Conservation (phyloP, 306 rosid species). For the Casuarina glauca region DNA sequence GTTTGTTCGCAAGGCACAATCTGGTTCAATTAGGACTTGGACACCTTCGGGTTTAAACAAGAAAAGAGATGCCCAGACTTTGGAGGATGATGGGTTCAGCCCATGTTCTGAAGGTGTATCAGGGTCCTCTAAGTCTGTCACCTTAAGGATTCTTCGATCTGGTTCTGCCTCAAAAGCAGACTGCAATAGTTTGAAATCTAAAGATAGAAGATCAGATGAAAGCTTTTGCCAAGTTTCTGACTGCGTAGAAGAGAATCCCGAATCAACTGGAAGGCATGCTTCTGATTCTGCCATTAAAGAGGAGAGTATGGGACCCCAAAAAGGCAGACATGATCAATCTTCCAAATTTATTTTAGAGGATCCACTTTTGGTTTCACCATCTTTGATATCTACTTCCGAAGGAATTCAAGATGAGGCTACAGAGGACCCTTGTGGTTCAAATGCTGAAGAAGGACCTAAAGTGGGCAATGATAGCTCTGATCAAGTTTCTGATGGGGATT, state of each 20-base stretch:
- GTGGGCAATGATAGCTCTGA: conserved; percentile 30
- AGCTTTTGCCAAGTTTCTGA: conserved; percentile 19
- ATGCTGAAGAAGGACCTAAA: conserved; percentile 32
- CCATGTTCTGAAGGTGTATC: conserved; percentile 25
- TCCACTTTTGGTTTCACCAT: conserved; percentile 6
- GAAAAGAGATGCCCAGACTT: conserved; percentile 36
- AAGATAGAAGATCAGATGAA: conserved; percentile 5
- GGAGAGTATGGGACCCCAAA: conserved; percentile 17
- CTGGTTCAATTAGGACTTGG: conserved; percentile 45
- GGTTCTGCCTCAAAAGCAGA: conserved; percentile 32
- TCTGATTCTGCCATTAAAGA: neutral
- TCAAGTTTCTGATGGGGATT: conserved; percentile 38
- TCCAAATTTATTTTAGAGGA: conserved; percentile 15
- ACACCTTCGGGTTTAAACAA: conserved; percentile 36
- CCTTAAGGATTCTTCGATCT: conserved; percentile 33
- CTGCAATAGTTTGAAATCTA: conserved; percentile 10
- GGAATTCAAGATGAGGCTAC: conserved; percentile 32
- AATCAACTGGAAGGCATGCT: conserved; percentile 22
- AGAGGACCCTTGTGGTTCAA: conserved; percentile 33
- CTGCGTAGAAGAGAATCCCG: conserved; percentile 20
- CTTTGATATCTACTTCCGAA: conserved; percentile 15
- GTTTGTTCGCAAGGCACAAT: conserved; percentile 50
- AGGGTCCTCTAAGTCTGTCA: conserved; percentile 27
- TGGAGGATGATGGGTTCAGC: conserved; percentile 42
- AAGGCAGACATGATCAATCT: conserved; percentile 7